phyloP scores from a whole-genome alignment of 1,284 basidiomycete species.

The Anthracocystis setariae region DNA sequence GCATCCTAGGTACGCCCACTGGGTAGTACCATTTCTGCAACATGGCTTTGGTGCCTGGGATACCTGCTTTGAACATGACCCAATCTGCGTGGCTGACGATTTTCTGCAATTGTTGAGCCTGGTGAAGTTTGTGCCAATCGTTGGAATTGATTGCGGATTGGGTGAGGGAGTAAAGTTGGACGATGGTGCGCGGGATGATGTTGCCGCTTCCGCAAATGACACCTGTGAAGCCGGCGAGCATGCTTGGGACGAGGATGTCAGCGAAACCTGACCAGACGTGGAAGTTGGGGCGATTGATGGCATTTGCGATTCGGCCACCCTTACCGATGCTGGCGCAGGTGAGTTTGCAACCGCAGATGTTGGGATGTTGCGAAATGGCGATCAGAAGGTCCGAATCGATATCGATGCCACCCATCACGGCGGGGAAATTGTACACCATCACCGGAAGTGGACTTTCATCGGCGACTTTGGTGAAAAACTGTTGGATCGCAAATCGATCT shows the following conservation, averaged over 20 bases:
- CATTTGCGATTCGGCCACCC: constrained; percentile 80
- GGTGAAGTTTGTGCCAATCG: constrained; percentile 70
- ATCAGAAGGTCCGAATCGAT: constrained; percentile 84
- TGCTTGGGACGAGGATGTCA: constrained; percentile 48
- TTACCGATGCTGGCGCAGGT: constrained; percentile 91
- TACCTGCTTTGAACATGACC: constrained; percentile 80
- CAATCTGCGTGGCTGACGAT: constrained; percentile 82
- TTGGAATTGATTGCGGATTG: constrained; percentile 63
- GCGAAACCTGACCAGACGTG: constrained; percentile 42
- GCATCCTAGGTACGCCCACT: constrained; percentile 78
- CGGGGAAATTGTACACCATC: constrained; percentile 90
- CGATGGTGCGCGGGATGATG: constrained; percentile 72
- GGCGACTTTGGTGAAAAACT: constrained; percentile 80
- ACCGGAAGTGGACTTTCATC: constrained; percentile 83
- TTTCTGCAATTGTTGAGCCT: constrained; percentile 81
- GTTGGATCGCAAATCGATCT: constrained; percentile 75
- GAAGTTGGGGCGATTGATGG: constrained; percentile 70
- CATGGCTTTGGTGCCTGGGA: constrained; percentile 83
- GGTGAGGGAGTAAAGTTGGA: constrained; percentile 75
- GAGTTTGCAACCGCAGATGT: constrained; percentile 85
- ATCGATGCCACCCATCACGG: constrained; percentile 77
- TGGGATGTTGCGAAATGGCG: constrained; percentile 82
- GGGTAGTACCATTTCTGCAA: constrained; percentile 78
- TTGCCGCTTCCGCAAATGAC: constrained; percentile 52
- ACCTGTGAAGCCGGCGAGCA: constrained; percentile 46